phyloP scores from a whole-genome alignment of 2,329 filamentous ascomycete species.

The Botryotinia calthae region DNA sequence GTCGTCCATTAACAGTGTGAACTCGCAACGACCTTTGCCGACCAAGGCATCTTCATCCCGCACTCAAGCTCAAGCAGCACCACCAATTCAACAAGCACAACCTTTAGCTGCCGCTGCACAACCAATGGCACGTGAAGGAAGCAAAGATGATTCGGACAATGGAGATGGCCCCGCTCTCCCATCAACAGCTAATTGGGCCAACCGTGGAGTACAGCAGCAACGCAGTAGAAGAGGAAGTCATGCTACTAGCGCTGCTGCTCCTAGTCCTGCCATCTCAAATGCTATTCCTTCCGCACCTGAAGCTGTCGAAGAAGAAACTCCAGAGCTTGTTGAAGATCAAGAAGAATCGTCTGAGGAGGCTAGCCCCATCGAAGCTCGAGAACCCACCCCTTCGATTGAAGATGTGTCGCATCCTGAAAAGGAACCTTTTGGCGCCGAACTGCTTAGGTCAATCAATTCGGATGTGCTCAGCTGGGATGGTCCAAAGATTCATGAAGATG shows the following conservation, averaged over 20 bases:
- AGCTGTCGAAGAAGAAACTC: constrained; percentile 43
- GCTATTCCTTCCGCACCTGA: constrained; percentile 55
- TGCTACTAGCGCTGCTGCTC: constrained; percentile 75
- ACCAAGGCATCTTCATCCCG: constrained; percentile 51
- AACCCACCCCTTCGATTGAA: constrained; percentile 22
- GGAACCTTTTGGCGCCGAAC: constrained; percentile 38
- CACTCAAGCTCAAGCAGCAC: constrained; percentile 46
- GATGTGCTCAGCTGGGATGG: constrained; percentile 48
- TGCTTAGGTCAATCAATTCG: constrained; percentile 48
- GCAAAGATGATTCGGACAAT: constrained; percentile 70
- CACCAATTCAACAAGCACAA: constrained; percentile 38
- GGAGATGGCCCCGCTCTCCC: constrained; percentile 89
- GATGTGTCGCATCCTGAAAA: constrained; percentile 25
- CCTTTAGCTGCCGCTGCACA: constrained; percentile 46
- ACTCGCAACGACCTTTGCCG: constrained; percentile 67
- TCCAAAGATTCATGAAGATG: constrained; percentile 47
- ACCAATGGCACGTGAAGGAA: constrained; percentile 72
- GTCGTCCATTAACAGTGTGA: constrained; percentile 89
- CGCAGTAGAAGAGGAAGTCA: constrained; percentile 72
- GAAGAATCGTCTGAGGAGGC: constrained; percentile 20
- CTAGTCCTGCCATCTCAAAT: constrained; percentile 73
- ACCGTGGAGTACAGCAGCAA: constrained; percentile 57
- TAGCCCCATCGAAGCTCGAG: constrained; percentile 16
- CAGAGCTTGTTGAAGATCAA: constrained; percentile 23
- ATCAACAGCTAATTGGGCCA: constrained; percentile 90